phyloP scores from a whole-genome alignment of 1,284 basidiomycete species.

The Afroboletus lepidellus region DNA sequence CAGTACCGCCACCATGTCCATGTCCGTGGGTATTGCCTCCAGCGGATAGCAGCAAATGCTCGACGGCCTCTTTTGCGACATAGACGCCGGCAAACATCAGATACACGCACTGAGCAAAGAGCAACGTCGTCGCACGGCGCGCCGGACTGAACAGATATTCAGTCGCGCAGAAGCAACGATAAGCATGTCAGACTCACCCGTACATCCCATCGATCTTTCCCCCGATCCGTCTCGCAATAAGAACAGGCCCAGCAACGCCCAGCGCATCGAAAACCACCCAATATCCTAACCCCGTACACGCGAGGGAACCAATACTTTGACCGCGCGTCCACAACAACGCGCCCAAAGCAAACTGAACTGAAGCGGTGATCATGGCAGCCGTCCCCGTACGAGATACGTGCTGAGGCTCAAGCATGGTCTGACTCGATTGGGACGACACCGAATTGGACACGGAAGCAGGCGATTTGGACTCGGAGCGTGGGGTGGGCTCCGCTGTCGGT shows the following conservation, averaged over 20 bases:
- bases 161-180: background rate
- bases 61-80: conserved; percentile 90
- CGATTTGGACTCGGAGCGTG: conserved; percentile 28
- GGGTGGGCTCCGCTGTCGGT: conserved; percentile 5
- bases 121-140: conserved; percentile 72
- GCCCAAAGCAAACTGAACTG: conserved; percentile 58
- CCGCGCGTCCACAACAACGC: conserved; percentile 87
- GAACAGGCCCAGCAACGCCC: conserved; percentile 58
- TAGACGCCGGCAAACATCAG: conserved; percentile 90
- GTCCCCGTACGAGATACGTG: conserved; percentile 20
- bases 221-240: conserved; percentile 30
- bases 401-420: background rate
- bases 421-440: conserved; percentile 1
- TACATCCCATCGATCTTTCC: conserved; percentile 26
- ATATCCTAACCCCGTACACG: conserved; percentile 90
- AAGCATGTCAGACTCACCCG: conserved; percentile 17
- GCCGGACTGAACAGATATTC: conserved; percentile 49
- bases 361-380: conserved; percentile 31
- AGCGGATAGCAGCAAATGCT: conserved; percentile 70
- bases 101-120: conserved; percentile 89
- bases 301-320: conserved; percentile 84
- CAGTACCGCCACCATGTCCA: conserved; percentile 16
- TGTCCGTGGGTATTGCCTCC: conserved; percentile 37
- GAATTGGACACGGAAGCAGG: conserved; percentile 16
- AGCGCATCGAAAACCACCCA: conserved; percentile 94